Conservation (phyloP, 129 eudicot species). For the Sambucus nigra region DNA sequence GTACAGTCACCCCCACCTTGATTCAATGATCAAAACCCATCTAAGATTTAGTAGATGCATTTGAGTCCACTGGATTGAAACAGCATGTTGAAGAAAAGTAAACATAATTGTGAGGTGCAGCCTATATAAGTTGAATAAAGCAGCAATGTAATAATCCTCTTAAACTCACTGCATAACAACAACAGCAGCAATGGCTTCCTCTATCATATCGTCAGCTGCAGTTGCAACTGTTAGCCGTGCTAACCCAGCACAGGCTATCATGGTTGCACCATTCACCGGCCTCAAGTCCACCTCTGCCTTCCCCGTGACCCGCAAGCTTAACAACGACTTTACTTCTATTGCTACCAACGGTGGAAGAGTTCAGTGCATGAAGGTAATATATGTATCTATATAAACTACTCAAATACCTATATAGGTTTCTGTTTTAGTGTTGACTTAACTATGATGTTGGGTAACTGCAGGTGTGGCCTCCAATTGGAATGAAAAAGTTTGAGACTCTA, state of each 20-base stretch:
- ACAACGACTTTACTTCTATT: constrained; percentile 33
- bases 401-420: too few species aligned
- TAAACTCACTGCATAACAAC: too few species aligned
- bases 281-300: constrained; percentile 45
- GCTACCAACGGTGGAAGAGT: constrained; percentile 55
- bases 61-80: constrained; percentile 22
- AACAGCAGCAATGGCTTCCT: constrained; percentile 39
- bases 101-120: background rate
- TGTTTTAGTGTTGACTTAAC: background rate
- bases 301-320: constrained; percentile 44
- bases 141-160: constrained; percentile 12
- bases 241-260: constrained; percentile 42
- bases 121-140: constrained; percentile 15
- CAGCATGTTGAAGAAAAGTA: background rate
- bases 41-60: constrained; percentile 2
- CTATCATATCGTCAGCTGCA: constrained; percentile 39
- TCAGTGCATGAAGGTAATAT: constrained; percentile 65
- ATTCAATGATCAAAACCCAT: constrained; percentile 18
- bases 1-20: constrained; percentile 18
- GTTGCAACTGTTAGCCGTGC: constrained; percentile 25
- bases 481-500: constrained; percentile 64
- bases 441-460: constrained; percentile 6
- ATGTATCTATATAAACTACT: background rate
- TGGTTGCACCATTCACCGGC: constrained; percentile 57
- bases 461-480: constrained; percentile 55